Evolutionary conservation across 2,329 filamentous ascomycete genomes (phyloP), one percentile per base, ranked within the genome.

Genomic region (Phyllosticta paracitricarpa): DNA sequence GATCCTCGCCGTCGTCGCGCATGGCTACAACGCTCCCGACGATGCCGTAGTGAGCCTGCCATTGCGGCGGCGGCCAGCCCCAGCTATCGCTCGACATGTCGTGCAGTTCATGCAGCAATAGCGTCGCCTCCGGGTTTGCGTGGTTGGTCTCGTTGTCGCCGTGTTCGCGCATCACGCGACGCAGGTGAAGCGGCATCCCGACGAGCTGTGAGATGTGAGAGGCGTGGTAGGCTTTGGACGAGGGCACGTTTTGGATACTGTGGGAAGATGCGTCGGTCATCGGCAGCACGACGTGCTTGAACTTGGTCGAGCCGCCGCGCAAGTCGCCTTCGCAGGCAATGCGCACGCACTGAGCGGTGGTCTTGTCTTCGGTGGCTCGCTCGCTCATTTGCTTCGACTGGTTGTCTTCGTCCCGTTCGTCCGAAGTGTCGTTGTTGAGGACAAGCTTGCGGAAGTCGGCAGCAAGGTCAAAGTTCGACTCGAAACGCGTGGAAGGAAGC

Each of bases 1-100:
- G 40, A 25, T 58, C 56, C 56, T 58, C 40, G 8, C 56, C 40
- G 56, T 58, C 56, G 22, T 58, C 56, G 48, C 56, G 56, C 56
- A 58, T 58, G 17, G 30, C 40, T 24, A 58, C 56, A 24, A 58
- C 51, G 56, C 56, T 58, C 17, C 56, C 56, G 48, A 58, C 40
- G 12, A 48, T n/a, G 17, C 40, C 14, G 40, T 48, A 48, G 40
- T 48, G 40, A 17, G 40, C 40, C 40, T 48, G 40, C 40, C 40
- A 48, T 17, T 48, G 56, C 14, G 40, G 30, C 8, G 51, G 40
- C 24, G 56, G 51, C 40, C 51, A 58, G 24, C 56, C 56, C 56
- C 56, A 58, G 17, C 51, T 25, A 10, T 48, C 30, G 56, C 40
- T 58, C 30, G 17, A 10, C 7, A 40, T 48, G 25, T 58, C 35